phyloP scores from a whole-genome alignment of 306 rosid genomes.

The Begonia peltatifolia region DNA sequence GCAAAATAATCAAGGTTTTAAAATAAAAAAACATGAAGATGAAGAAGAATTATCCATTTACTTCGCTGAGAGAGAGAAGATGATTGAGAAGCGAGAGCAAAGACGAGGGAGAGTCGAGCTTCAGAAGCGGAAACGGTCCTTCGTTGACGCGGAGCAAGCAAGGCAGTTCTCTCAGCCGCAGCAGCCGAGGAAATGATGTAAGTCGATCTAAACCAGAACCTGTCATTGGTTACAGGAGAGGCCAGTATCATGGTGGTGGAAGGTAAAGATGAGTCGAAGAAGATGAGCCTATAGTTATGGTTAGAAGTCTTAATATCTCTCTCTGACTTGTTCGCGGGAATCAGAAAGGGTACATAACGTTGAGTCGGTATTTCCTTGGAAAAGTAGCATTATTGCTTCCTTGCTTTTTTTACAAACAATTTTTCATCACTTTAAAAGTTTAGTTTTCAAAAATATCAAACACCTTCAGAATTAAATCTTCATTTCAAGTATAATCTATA shows the following conservation, averaged over 20 bases:
- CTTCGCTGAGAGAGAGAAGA: conserved; percentile 60
- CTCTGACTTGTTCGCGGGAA: no score
- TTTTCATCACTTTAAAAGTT: no score
- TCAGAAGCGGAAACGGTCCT: conserved; percentile 47
- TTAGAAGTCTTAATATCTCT: no score
- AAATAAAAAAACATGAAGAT: neutral
- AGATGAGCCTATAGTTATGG: no score
- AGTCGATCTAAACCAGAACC: conserved; percentile 4
- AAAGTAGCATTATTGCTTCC: no score
- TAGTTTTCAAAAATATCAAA: no score
- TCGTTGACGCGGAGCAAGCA: conserved; percentile 13
- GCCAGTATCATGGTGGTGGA: conserved; percentile 7
- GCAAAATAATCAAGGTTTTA: neutral
- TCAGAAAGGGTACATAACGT: no score
- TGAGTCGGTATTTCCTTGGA: no score
- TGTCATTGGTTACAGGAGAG: conserved; percentile 12
- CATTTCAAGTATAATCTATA: no score
- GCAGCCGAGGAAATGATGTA: conserved; percentile 29
- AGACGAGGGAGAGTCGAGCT: conserved; percentile 62
- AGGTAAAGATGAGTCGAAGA: no score
- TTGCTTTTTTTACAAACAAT: no score
- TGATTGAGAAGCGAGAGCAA: conserved; percentile 74
- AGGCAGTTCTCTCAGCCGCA: conserved; percentile 19
- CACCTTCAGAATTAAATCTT: no score
- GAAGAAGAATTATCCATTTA: conserved; percentile 19